phyloP scores from a whole-genome alignment of 306 rosid species.

The Glycine tomentella region DNA sequence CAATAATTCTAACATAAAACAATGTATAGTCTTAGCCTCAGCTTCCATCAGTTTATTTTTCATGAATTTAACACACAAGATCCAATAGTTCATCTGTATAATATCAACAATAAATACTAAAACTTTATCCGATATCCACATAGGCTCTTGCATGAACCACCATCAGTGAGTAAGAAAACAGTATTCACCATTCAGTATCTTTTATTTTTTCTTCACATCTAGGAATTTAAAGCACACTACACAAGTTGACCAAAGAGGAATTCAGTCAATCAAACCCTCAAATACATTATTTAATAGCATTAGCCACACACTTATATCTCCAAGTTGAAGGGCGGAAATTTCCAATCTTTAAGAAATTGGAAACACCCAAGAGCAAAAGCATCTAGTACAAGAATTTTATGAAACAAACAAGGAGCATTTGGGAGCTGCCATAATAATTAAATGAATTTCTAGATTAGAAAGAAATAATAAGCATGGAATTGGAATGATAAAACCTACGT shows the following conservation, averaged over 20 bases:
- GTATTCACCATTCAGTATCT: background rate
- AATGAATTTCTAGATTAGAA: background rate
- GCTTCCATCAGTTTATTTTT: background rate
- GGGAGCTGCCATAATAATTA: background rate
- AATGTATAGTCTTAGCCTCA: background rate
- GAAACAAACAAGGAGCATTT: background rate
- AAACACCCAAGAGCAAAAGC: conserved; percentile 11
- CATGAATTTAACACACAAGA: background rate
- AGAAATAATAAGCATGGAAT: no score
- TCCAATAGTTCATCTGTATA: background rate
- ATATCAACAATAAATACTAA: background rate
- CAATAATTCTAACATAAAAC: background rate
- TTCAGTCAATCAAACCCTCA: background rate
- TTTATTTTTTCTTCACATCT: background rate
- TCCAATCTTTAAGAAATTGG: background rate
- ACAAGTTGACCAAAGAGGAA: background rate
- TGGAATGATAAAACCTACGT: no score
- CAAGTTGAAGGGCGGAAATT: background rate
- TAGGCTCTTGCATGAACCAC: background rate
- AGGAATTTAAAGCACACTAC: background rate
- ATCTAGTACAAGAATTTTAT: background rate
- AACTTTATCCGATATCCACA: background rate
- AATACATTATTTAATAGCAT: background rate
- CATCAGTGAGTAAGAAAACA: background rate
- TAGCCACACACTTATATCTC: background rate